Evolutionary conservation across 2,329 filamentous ascomycete genomes (phyloP), one percentile per base, ranked within the genome.

Genomic region (Cladosporium austrohemisphaericum): DNA sequence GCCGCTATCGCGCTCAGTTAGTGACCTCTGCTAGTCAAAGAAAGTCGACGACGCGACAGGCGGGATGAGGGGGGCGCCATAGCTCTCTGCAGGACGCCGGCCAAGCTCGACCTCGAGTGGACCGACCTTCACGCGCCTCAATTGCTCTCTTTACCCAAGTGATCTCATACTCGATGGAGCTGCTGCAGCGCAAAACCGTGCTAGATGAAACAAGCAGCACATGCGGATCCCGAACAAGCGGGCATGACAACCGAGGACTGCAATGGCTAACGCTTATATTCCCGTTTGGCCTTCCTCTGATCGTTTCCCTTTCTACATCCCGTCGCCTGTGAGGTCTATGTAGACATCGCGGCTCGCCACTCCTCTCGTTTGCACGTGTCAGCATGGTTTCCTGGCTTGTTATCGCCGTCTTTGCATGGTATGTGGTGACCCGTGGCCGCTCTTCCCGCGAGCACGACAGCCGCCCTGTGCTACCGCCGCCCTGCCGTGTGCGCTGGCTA

Each of bases 371-470:
- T 57, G 43, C 56, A 50, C 52, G 55, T 55, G 47, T 53, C 63
- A 66, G 60, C 55, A 65, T 65, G 63, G 54, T 59, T 60, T 62
- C 61, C 60, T 64, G 59, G 61, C 54, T 62, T 55, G 55, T 49
- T 52, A 52, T 62, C 53, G 60, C 61, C 57, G 57, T 63, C 55
- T 55, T 56, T 60, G 58, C 54, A 55, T 65, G 61, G 63, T 66
- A 63, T 51, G 62, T 57, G 38, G 22, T 49, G n/a, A n/a, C n/a
- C n/a, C 28, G 5, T 13, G 28, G n/a, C 29, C 29, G 41, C 29
- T 26, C 28, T 10, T 10, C 9, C 13, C 3, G 7, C 22, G 16
- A 14, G 44, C 36, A 43, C 38, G 11, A 18, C 46, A 41, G 31
- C 19, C 26, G 13, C 36, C 20, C 8, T 25, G 36, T 35, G 38